Base-by-base conservation (phyloP, 257 asterid genomes). In the Solanum paucissectum region DNA sequence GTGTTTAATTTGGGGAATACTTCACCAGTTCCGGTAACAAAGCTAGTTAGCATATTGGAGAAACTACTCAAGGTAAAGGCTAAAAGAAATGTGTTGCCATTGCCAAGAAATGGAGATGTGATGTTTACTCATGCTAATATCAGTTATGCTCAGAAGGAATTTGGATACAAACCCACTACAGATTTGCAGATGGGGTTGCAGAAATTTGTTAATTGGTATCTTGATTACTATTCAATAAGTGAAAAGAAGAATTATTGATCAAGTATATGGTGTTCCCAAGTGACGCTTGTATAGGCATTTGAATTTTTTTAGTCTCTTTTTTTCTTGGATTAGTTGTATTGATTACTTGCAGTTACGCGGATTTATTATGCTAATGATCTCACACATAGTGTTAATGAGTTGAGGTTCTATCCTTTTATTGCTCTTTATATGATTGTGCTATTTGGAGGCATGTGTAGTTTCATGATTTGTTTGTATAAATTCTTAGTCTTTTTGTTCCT, bases 1-100 rank as follows among this genome's bases (percentile, higher is more conserved):
- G 91, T 92, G 20, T 92, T 90, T 88, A 90, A 92, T 84, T 91
- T 92, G 20, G 94, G 94, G 38, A 92, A 90, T 13, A 92, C 94
- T 34, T 89, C 92, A 29, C 93, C 93, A 14, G 91, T 91, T 1
- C 89, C 88, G 2, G 93, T 91, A 6, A 84, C 62, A 9, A 91
- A 86, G 87, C 89, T 91, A 20, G 93, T 91, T 11, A 85, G 91
- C 42, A 88, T 89, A 58, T 52, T 91, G 85, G 91, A 91, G 88
- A 88, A 58, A 83, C 83, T 89, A 42, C 71, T 91, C 79, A 89
- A 87, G 60, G 87, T 87, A 62, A 89, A 91, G 82, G 93, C 93
- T 0, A 91, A 87, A 87, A 87, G 58, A 37, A 91, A 69, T 12
- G 88, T 91, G 44, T 49, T 83, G 88, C 89, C 91, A 29, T 18